Evolutionary conservation across 2,329 filamentous ascomycete species (phyloP).

Genomic region (Alternaria alternata): DNA sequence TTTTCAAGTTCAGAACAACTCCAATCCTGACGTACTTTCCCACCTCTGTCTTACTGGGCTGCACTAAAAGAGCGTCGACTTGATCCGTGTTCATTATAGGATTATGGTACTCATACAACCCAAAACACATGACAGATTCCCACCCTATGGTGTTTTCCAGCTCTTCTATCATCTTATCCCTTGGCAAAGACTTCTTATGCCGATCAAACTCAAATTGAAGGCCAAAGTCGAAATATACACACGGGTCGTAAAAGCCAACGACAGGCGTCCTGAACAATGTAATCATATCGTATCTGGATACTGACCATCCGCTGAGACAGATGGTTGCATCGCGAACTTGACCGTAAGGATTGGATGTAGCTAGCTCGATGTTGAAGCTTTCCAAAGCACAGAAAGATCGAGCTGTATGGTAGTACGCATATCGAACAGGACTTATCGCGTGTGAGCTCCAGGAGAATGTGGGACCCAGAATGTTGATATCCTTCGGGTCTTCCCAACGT

Average conservation of each 20-base stretch:
- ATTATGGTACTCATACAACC: not conserved
- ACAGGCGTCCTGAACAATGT: too few species aligned
- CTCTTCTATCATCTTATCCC: not conserved
- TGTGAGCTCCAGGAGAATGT: not conserved
- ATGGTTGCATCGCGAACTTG: not conserved
- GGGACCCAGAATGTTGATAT: not conserved
- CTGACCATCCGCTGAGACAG: not conserved
- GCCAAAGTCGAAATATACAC: too few species aligned
- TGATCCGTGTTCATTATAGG: too few species aligned
- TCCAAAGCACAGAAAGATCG: not conserved
- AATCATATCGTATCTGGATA: not conserved
- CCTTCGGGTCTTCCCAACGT: not conserved
- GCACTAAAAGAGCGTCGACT: not conserved
- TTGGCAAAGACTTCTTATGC: too few species aligned
- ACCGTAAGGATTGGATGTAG: not conserved
- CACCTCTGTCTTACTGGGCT: not conserved
- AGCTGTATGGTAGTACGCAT: not conserved
- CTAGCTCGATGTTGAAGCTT: not conserved
- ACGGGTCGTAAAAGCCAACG: too few species aligned
- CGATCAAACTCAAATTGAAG: too few species aligned
- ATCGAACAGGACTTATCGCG: accelerated
- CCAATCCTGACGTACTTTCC: not conserved
- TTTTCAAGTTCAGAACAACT: accelerated
- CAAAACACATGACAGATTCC: not conserved
- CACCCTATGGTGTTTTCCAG: not conserved